Evolutionary conservation across 1,139 yeast species (phyloP), one percentile per base, ranked within the genome.

Genomic region (Hyphopichia fennica): DNA sequence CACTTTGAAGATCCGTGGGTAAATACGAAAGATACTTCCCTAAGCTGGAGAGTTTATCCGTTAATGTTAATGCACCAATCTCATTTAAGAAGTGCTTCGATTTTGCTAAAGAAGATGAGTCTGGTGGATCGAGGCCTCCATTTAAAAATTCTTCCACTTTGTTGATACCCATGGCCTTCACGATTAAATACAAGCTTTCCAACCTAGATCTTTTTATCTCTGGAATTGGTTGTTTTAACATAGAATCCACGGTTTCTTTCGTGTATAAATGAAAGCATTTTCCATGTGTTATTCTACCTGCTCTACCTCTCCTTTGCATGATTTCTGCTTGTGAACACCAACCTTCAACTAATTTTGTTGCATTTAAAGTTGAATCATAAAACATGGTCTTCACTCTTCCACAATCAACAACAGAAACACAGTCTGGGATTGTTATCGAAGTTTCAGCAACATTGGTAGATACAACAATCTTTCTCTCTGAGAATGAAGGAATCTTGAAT

Each of bases 261-360:
- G 97, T 84, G 61, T 81, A 93, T 37, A 93, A 61, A 56, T 87
- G 91, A 64, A 82, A 93, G 49, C 97, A 90, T 11, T 71, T 70
- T 45, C 99, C 99, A 25, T 73, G 74, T 22, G 84, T 78, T 14
- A 91, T 90, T 77, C 99, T 93, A 49, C 99, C 99, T n/a, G 98
- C 95, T 72, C 99, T 87, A 59, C 99, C 99, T 58, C 96, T 75
- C 65, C 99, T 78, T 63, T 93, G 99, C 34, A 82, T 79, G n/a
- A 85, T 84, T 56, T 95, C 96, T 0, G 98, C 97, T 49, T 78
- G 79, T 0, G 98, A 91, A 29, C 91, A 89, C 90, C 96, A 91
- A 3, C 77, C 73, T 56, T 91, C 98, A 3, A 83, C 72, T 35
- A 93, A 72, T 46, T 79, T 79, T 0, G 95, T 84, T 3, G 90